Base-by-base conservation (phyloP, 148 eudicot species). In the Chenopodium berlandieri region DNA sequence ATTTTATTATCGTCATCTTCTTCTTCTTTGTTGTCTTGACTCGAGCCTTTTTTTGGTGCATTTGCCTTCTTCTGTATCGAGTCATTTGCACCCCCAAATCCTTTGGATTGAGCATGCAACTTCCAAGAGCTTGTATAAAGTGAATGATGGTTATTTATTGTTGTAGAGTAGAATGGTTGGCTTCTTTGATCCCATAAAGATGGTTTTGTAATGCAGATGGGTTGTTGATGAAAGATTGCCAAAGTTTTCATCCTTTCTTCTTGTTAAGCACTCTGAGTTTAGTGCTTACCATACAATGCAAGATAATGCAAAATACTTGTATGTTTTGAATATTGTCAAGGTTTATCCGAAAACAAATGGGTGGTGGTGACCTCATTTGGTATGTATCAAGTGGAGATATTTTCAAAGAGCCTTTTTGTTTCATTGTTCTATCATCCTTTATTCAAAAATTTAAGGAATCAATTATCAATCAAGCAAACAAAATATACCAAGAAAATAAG, bases 1-100 rank as follows among this genome's bases (percentile, higher is more conserved):
- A 94, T 83, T 77, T 90, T 83, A 0, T 92, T 95, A 48, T 94
- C 94, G 0, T 85, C 84, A 7, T 86, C 91, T 0, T 66, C 75
- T 1, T 78, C 44, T 40, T 40, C 44, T 40, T 40, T 40, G 44
- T 40, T 5, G 0, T 40, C 65, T 71, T 62, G 40, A 2, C 52
- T 47, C 13, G 71, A 54, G 23, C 80, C 31, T 0, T 23, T 30
- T 69, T 75, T 75, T 46, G 72, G 75, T 56, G 80, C 83, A 80
- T 84, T 84, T 25, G 73, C 73, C 71, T 71, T 80, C 4, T 76
- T 73, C 22, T 71, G 73, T 13, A 47, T 70, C 5, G 77, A 6
- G 1, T 48, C 73, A 50, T 78, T 13, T 31, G 46, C 31, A 8
- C 44, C 6, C 14, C 83, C 86, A 22, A 84, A 84, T 32, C 86